phyloP scores from a whole-genome alignment of 306 rosid genomes.

The Glycine tomentella region DNA sequence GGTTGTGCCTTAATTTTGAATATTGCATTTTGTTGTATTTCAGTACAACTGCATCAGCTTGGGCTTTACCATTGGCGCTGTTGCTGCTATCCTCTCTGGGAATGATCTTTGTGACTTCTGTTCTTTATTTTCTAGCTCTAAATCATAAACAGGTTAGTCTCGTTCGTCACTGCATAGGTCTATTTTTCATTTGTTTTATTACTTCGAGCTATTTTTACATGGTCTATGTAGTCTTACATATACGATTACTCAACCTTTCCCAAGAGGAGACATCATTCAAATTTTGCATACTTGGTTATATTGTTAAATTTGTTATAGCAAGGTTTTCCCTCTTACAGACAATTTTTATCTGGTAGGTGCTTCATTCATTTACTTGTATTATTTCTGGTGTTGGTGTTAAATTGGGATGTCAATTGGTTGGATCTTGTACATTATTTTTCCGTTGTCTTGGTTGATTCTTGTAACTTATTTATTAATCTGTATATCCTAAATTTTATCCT shows the following conservation, averaged over 20 bases:
- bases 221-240: not conserved
- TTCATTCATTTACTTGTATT: not conserved
- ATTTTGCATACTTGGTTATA: not conserved
- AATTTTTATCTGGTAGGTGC: not conserved
- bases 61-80: slow-evolving; percentile 9
- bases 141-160: slow-evolving; percentile 27
- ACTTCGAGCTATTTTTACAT: not conserved
- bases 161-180: not conserved
- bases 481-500: not conserved
- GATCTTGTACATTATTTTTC: not conserved
- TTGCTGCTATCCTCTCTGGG: slow-evolving; percentile 10
- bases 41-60: slow-evolving; percentile 27
- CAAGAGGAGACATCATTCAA: not conserved
- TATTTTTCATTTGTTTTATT: not conserved
- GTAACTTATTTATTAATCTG: no score
- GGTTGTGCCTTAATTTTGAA: not conserved
- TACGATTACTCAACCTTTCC: not conserved
- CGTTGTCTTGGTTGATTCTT: no score
- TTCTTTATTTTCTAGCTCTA: slow-evolving; percentile 27
- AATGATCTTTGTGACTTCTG: not conserved
- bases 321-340: not conserved
- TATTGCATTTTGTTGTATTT: not conserved
- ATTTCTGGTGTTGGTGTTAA: not conserved
- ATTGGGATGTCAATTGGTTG: not conserved
- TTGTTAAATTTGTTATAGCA: not conserved